phyloP scores from a whole-genome alignment of 805 yeast species.

The fission yeast (Schizosaccharomyces pombe) region DNA sequence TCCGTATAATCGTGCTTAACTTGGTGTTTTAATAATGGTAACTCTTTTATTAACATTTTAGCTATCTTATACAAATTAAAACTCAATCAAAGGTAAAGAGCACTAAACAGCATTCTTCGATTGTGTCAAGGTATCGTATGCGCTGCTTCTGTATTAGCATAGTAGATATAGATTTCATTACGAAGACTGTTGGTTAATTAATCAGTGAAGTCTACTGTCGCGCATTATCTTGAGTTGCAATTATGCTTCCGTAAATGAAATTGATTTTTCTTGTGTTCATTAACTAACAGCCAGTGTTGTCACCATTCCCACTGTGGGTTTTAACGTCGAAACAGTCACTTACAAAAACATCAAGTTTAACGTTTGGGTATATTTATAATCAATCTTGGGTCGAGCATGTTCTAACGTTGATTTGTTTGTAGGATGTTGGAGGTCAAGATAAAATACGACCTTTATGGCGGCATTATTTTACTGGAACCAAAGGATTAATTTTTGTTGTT shows the following conservation, averaged over 20 bases:
- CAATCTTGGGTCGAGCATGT: not conserved
- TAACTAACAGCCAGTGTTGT: too few relatives aligned
- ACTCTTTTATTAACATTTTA: too few relatives aligned
- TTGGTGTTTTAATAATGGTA: too few relatives aligned
- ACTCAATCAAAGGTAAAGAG: slow-evolving; percentile 10
- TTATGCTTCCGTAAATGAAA: too few relatives aligned
- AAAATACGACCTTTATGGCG: slow-evolving; percentile 83
- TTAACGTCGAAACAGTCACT: slow-evolving; percentile 70
- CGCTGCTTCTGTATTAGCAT: not conserved
- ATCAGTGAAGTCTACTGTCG: too few relatives aligned
- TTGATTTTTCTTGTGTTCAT: too few relatives aligned
- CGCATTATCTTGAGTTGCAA: too few relatives aligned
- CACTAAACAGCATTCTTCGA: too few relatives aligned
- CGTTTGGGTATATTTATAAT: slow-evolving; percentile 30
- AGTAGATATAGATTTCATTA: too few relatives aligned
- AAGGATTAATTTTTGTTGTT: slow-evolving; percentile 74
- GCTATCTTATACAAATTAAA: slow-evolving; percentile 52
- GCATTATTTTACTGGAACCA: slow-evolving; percentile 81
- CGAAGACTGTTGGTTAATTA: too few relatives aligned
- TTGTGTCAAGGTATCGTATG: too few relatives aligned
- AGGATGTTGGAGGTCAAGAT: slow-evolving; percentile 86
- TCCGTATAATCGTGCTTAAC: too few relatives aligned
- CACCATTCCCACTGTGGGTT: slow-evolving; percentile 48
- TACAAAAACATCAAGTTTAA: slow-evolving; percentile 64
- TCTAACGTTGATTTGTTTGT: not conserved